Conservation (phyloP, 2,329 filamentous ascomycete genomes). For the Chrysosporium queenslandicum region DNA sequence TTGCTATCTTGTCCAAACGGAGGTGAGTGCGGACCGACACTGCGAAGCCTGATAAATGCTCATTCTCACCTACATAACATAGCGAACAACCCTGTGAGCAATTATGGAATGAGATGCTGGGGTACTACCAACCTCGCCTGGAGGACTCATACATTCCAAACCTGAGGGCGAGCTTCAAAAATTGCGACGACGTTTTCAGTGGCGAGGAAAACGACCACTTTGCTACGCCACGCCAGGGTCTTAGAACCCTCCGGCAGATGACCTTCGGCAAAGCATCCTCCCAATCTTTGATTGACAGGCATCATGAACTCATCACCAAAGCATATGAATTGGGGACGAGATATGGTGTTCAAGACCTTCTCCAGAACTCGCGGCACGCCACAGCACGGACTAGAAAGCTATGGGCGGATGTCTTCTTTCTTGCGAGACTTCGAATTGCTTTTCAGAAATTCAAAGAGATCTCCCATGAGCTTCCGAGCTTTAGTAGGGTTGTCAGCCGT, state of each 20-base stretch:
- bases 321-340: too few species aligned
- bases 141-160: not conserved
- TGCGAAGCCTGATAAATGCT: too few species aligned
- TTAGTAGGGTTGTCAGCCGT: not conserved
- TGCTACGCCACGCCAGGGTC: not conserved
- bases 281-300: too few species aligned
- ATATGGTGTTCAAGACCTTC: not conserved
- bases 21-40: not conserved
- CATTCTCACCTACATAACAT: too few species aligned
- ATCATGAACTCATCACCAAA: too few species aligned
- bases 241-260: not conserved
- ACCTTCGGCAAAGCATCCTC: too few species aligned
- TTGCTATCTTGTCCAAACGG: not conserved
- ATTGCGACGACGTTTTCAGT: not conserved
- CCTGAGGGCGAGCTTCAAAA: constrained; percentile 6
- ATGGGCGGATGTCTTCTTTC: not conserved
- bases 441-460: not conserved
- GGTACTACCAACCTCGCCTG: not conserved
- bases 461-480: not conserved
- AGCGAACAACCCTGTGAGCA: not conserved
- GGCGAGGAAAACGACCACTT: not conserved
- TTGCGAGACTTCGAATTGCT: not conserved
- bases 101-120: constrained; percentile 5
- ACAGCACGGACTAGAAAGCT: not conserved
- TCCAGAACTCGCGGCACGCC: not conserved